Evolutionary conservation across 2,329 filamentous ascomycete genomes (phyloP), one percentile per base, ranked within the genome.

Genomic region (Ophiosphaerella narmari): DNA sequence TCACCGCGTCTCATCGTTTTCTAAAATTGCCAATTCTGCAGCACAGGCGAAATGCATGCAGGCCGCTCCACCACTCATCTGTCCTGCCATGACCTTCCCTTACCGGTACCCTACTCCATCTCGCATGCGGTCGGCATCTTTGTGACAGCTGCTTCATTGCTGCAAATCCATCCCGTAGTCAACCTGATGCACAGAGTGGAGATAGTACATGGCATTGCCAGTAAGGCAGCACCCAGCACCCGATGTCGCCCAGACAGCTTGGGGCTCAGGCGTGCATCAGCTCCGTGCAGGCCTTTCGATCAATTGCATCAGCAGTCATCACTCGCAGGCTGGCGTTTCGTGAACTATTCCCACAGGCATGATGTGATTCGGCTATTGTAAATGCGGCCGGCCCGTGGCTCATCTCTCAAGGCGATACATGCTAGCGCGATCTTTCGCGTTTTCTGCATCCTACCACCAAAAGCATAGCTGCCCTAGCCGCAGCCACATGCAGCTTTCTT

Each of bases 401-500:
- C 51, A 54, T 55, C 54, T 63, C 55, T 57, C 52, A 44, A 60
- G 54, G 50, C 58, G 50, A 57, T 43, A 41, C 29, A 18, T 54
- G 24, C 54, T 63, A 66, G 60, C 65, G 65, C 52, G 46, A 60
- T 65, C 60, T 65, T 55, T 52, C 54, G 58, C 53, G 46, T 60
- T 45, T 50, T 53, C 50, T 57, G 50, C 51, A 54, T 55, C 45
- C 49, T 46, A 50, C 47, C 41, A 50, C 54, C 11, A 63, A 62
- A 62, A 66, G 60, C 60, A 60, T 53, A 55, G 45, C 51, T 54
- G 26, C 26, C 26, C 43, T 38, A 57, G 62, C 60, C 26, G 50
- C 62, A 54, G 57, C 54, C 50, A 53, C 46, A 54, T 54, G 60
- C 59, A 64, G 47, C 53, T 45, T 55, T 53, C 49, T 64, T 57